phyloP scores from a whole-genome alignment of 805 yeast genomes.

The Metschnikowia chrysomelidarum region DNA sequence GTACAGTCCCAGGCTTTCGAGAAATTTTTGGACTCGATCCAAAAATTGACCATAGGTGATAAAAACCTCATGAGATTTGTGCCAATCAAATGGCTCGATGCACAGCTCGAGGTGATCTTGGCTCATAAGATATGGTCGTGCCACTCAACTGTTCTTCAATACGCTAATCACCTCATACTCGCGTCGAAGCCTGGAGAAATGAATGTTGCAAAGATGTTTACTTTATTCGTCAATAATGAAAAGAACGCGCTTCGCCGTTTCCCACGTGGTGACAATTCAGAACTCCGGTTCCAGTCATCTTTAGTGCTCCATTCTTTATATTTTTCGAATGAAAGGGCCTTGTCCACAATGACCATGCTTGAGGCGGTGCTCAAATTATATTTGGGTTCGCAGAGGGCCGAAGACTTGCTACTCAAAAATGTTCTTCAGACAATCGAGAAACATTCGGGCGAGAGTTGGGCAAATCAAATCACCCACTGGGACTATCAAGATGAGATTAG shows the following conservation, averaged over 20 bases:
- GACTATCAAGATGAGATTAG: constrained; percentile 49
- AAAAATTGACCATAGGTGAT: constrained; percentile 12
- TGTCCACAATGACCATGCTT: constrained; percentile 48
- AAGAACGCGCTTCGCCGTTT: constrained; percentile 31
- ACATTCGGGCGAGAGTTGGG: constrained; percentile 56
- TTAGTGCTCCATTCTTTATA: constrained; percentile 50
- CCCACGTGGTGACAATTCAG: constrained; percentile 20
- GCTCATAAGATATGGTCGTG: constrained; percentile 45
- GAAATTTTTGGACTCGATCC: constrained; percentile 26
- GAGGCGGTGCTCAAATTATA: constrained; percentile 49
- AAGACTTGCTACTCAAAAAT: constrained; percentile 60
- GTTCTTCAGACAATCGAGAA: constrained; percentile 60
- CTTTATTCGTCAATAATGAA: constrained; percentile 58
- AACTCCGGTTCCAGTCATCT: constrained; percentile 42
- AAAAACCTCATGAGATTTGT: constrained; percentile 33
- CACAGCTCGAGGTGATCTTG: constrained; percentile 65
- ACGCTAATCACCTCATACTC: constrained; percentile 40
- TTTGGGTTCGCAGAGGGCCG: constrained; percentile 58
- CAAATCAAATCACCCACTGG: constrained; percentile 62
- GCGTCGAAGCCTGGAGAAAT: constrained; percentile 33
- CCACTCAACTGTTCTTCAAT: constrained; percentile 42
- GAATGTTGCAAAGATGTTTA: constrained; percentile 54
- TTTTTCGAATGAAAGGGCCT: constrained; percentile 41
- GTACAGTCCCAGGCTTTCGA: constrained; percentile 29
- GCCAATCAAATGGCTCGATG: constrained; percentile 48